Base-by-base conservation (phyloP, 1,139 yeast genomes). In the Yamadazyma trypodendri region DNA sequence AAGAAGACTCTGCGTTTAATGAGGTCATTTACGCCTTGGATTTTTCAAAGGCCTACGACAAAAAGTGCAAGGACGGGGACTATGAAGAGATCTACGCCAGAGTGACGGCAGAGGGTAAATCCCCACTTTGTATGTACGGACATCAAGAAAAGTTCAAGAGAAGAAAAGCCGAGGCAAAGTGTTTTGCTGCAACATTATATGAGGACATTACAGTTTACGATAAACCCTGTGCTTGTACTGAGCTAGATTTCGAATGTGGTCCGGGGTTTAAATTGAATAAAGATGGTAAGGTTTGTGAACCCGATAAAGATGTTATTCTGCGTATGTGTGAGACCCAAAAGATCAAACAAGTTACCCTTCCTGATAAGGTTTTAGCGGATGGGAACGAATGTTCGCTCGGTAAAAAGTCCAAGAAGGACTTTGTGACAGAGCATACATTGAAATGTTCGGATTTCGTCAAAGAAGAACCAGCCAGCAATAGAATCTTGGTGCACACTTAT, bases 61-160 rank as follows among this genome's bases (percentile, higher is more conserved):
- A 65, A 37, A 69, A 63, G 4, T 85, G 94, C 59, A 46, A 45
- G 2, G 51, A 59, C 3, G 60, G 56, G 1, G 96, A 88, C 55
- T 70, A 81, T 51, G 96, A 88, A 60, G 72, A 69, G n/a, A 75
- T 87, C 70, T 70, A 68, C 43, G 84, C 86, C 1, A 68, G 88
- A 50, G 63, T 69, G 28, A 69, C 72, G 14, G 68, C 72, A 14
- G 54, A 53, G 1, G 63, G 70, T n/a, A 63, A 69, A 5, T 61
- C 69, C 4, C 86, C 86, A 1, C 51, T 68, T 11, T 89, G 96
- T 63, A 65, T 85, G 25, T 75, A 77, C 66, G 97, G 97, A 7
- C 86, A 79, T 41, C 76, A 69, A 48, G 89, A 84, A 50, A 75
- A 68, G 41, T 83, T 80, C 54, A 63, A 54, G 41, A 74, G 96